Base-by-base conservation (phyloP, 495 filamentous ascomycete genomes). In the Tuber microsphaerosporum region DNA sequence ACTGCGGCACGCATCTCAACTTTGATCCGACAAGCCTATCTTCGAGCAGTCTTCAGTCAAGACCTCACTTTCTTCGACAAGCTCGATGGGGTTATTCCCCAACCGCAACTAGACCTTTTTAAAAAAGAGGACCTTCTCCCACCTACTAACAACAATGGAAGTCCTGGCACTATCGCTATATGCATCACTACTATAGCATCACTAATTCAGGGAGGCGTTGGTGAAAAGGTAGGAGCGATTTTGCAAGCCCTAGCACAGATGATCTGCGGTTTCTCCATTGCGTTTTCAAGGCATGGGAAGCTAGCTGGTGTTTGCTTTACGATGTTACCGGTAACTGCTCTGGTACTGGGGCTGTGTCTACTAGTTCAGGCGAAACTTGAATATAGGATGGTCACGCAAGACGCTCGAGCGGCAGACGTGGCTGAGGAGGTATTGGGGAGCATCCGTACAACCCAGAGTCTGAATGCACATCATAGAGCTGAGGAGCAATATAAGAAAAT, bases 131-230 rank as follows among this genome's bases (percentile, higher is more conserved):
- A 65, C 26, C 48, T 79, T 37, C 19, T 69, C 16, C 71, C 78
- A 14, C 70, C 68, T 19, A 61, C 73, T 14, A 70, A 80, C 56
- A 76, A 80, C 26, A 77, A 77, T 2, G 79, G 79, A 5, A 80
- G 74, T 31, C 74, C 74, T 5, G 79, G 79, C 34, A 77, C 79
- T 0, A 79, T 81, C 8, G 87, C 87, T 39, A 87, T 88, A 31
- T 87, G 89, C 34, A 89, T 91, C 77, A 91, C 90, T 16, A 85
- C 87, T 16, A 87, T 88, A 0, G 87, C 89, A n/a, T 91, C 91
- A 74, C 85, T 87, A 0, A 84, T 92, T 43, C 90, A 92, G 71
- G 83, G 88, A 39, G 90, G 90, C 48, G 89, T 92, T 56, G 91
- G 89, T 2, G 89, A 91, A 76, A 88, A 88, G 74, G 83, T 90